Base-by-base conservation (phyloP, 768 basidiomycete species). In the Pisolithus marmoratus region DNA sequence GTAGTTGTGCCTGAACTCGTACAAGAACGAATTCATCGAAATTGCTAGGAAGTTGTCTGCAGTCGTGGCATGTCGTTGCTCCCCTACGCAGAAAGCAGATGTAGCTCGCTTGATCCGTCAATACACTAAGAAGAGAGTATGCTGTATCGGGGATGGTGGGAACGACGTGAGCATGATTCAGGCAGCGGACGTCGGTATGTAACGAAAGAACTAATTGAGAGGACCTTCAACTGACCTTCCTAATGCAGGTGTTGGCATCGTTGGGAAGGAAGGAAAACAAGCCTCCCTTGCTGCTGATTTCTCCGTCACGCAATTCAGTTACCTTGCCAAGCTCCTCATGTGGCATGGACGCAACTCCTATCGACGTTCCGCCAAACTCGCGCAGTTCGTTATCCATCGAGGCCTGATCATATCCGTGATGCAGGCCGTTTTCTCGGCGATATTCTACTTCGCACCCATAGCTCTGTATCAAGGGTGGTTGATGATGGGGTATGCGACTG, bases 131-230 rank as follows among this genome's bases (percentile, higher is more conserved):
- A 98, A 97, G 68, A 83, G 95, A 0, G 95, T 99, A 0, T 98
- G 95, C 67, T 98, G 96, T 64, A 98, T 98, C 53, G 96, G 96
- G 2, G 96, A 99, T 71, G 96, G 96, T 31, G 96, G 96, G 4
- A 99, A 99, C 67, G 96, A 99, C 65, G 96, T 99, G 56, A 93
- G 90, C 67, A 99, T 99, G 96, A 99, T 99, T 55, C 96, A 98
- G 63, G 96, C 96, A 1, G 96, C 96, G 2, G 93, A 98, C 62
- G 94, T 99, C 53, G 95, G 94, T 93, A 45, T 65, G 92, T 83
- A 27, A 15, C 50, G 12, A 5, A 15, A 15, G 12, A 15, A 34
- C 15, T 14, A 34, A 38, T 19, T 17, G 40, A 1, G 41, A 38
- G 22, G 40, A 47, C 45, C 7, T 20, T 24, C 1, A 3, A 44